phyloP scores from a whole-genome alignment of 2,329 filamentous ascomycete species.

The Trichophyton benhamiae region DNA sequence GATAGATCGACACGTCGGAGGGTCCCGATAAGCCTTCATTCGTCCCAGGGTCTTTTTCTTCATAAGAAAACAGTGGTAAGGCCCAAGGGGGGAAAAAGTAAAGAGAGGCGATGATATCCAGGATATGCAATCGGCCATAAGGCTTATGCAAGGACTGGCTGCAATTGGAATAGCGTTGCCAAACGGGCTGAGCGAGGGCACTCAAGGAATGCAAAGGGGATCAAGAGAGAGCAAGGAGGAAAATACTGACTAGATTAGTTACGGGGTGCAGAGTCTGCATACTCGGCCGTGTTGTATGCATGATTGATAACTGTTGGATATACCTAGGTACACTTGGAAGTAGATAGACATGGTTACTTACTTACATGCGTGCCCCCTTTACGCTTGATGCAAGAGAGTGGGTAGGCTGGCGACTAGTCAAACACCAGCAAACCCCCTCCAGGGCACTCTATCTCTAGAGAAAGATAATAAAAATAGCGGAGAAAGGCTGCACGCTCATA shows the following conservation, averaged over 20 bases:
- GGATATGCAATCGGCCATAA: background rate
- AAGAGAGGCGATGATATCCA: background rate
- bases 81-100: background rate
- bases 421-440: background rate
- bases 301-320: background rate
- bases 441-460: background rate
- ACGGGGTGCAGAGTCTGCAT: background rate
- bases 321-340: background rate
- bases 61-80: too few species aligned
- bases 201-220: background rate
- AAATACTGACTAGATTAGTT: background rate
- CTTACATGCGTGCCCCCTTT: background rate
- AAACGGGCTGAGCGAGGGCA: background rate
- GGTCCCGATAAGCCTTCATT: background rate
- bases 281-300: background rate
- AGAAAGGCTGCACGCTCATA: background rate
- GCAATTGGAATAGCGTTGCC: background rate
- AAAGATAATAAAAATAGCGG: background rate
- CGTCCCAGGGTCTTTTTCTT: background rate
- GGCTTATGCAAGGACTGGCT: conserved; percentile 2
- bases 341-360: background rate
- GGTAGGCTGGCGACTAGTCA: background rate
- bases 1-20: background rate
- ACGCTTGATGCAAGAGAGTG: background rate
- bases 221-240: background rate